Evolutionary conservation across 2,329 filamentous ascomycete genomes (phyloP).

Genomic region (Aspergillus tubingensis): DNA sequence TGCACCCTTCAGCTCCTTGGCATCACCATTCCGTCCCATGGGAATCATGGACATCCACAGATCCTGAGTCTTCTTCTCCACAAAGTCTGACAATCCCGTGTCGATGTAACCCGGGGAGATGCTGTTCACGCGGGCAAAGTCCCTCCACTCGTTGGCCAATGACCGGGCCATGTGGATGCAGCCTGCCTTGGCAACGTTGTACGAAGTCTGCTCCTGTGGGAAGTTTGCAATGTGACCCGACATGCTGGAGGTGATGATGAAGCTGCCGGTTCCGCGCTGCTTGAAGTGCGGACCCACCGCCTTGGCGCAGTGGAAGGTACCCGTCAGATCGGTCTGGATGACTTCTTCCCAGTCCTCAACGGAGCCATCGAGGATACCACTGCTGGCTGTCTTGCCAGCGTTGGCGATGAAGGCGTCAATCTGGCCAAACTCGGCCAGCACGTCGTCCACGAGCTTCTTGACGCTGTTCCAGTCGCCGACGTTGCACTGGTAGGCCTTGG

Average conservation of each 20-base stretch:
- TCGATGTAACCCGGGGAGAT: slow-evolving; percentile 70
- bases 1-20: slow-evolving; percentile 65
- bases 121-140: slow-evolving; percentile 68
- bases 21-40: slow-evolving; percentile 62
- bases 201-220: slow-evolving; percentile 67
- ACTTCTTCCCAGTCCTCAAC: slow-evolving; percentile 75
- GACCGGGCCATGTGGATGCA: slow-evolving; percentile 66
- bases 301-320: slow-evolving; percentile 81
- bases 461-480: slow-evolving; percentile 60
- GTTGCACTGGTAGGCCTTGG: slow-evolving; percentile 68
- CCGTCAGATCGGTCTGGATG: slow-evolving; percentile 84
- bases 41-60: slow-evolving; percentile 63
- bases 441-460: slow-evolving; percentile 58
- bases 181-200: slow-evolving; percentile 67
- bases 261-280: slow-evolving; percentile 63
- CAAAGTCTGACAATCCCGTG: slow-evolving; percentile 67
- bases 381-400: slow-evolving; percentile 69
- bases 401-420: slow-evolving; percentile 70
- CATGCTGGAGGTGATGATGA: slow-evolving; percentile 69
- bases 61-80: slow-evolving; percentile 58
- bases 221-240: slow-evolving; percentile 57
- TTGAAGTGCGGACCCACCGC: slow-evolving; percentile 81
- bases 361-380: slow-evolving; percentile 68
- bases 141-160: slow-evolving; percentile 69
- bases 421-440: slow-evolving; percentile 69